Base-by-base conservation (phyloP, 2,329 filamentous ascomycete species). In the Pezizomycotina sp. region DNA sequence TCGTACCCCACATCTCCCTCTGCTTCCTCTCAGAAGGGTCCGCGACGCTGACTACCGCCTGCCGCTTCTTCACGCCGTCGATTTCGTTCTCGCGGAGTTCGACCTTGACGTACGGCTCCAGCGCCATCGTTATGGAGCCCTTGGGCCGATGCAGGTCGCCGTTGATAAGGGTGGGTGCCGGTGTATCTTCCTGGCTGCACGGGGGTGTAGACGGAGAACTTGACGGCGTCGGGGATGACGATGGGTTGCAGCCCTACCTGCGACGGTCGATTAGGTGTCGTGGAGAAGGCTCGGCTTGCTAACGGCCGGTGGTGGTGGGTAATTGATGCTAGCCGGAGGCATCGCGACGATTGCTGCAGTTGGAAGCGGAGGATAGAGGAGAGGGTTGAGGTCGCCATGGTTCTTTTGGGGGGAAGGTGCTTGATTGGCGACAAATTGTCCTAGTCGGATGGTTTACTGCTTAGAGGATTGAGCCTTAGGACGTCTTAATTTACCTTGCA, bases 1-100 rank as follows among this genome's bases (percentile, higher is more conserved):
- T 78, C 4, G 86, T 95, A 46, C 86, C 89, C 89, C 89, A 95
- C 84, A 95, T 95, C 58, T 79, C 79, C 55, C 76, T 75, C 60
- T 95, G 86, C 46, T 79, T 65, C 60, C 74, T 75, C 34, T 71
- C 58, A 12, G 71, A 61, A 12, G 64, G 58, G 58, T 95, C 69
- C 52, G 74, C 58, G 7, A 98, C 71, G 36, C 64, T 71, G 47
- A 98, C 61, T 20, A 65, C 65, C 7, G 75, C 71, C 52, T 74
- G 77, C 48, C 68, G 64, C 18, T 65, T 60, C 32, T 65, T 65
- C 13, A 62, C 56, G 53, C 92, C 77, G 38, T 71, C 62, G 13
- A 25, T 21, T 3, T 35, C 21, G 9, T 46, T 36, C 3, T 38
- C 9, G 13, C 42, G 42, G 5, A 42, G 34, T 16, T 36, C 39